Percentiles rank a stretch among this genome's conserved stretches.
phyloP scores from a whole-genome alignment of 2,329 filamentous ascomycete genomes.

The Aspergillus tamarii region DNA sequence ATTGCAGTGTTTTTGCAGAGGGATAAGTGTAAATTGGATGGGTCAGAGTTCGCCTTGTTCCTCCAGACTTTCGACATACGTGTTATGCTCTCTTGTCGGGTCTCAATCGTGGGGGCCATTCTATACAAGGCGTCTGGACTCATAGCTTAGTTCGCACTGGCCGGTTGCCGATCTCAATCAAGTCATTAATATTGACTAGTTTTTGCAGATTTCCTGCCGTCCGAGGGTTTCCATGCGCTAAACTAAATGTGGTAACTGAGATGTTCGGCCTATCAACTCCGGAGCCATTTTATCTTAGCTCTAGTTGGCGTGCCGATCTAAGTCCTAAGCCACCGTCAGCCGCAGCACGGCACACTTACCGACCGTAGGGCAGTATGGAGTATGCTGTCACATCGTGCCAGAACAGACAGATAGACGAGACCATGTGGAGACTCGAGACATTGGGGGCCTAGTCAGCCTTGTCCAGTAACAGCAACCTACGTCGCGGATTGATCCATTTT shows the following conservation, averaged over 20 bases:
- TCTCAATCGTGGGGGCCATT: background rate
- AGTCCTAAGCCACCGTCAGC: background rate
- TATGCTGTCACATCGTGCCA: background rate
- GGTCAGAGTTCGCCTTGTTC: too few species aligned
- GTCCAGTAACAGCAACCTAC: background rate
- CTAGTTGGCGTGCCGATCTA: background rate
- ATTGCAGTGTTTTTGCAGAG: too few species aligned
- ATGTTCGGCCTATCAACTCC: background rate
- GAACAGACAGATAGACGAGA: background rate
- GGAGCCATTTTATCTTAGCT: background rate
- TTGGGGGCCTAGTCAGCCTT: background rate
- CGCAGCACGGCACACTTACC: background rate
- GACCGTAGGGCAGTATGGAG: background rate
- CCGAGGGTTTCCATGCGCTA: background rate
- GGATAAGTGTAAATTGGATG: background rate
- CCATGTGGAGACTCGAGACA: background rate
- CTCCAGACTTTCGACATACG: background rate
- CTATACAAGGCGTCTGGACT: background rate
- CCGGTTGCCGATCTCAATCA: background rate
- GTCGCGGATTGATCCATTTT: background rate
- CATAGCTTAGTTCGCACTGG: background rate
- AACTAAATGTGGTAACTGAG: background rate
- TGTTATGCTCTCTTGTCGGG: background rate
- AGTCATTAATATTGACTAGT: background rate
- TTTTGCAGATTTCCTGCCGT: too few species aligned